A percentile compares a stretch with the other conserved stretches of the same genome.
These are phyloP conservation scores for Coemansia sp. DNA, from an alignment of 192 early-diverging fungal species.

Conservation along the genomic window DNA sequence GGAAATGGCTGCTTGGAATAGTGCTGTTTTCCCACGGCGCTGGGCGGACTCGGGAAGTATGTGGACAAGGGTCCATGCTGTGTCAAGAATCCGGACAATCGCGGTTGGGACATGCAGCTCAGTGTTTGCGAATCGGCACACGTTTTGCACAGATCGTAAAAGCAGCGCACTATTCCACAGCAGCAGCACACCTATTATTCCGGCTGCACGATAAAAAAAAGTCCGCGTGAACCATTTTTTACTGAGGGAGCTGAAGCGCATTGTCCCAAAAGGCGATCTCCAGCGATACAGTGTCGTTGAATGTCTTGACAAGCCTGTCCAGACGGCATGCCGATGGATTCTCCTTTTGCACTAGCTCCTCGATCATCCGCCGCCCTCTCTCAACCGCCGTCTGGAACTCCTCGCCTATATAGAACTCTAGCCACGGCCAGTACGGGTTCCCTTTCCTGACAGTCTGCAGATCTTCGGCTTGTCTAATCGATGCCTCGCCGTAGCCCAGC, in stretches of 20 bases:
- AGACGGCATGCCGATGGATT: constrained; percentile 59
- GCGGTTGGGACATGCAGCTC: too few relatives aligned
- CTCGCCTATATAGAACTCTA: constrained; percentile 66
- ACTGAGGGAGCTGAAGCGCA: constrained; percentile 17
- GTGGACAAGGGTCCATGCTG: too few relatives aligned
- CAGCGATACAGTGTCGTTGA: constrained; percentile 68
- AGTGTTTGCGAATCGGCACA: too few relatives aligned
- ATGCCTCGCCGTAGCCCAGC: constrained; percentile 84
- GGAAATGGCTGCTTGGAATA: too few relatives aligned
- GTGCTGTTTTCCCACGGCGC: too few relatives aligned
- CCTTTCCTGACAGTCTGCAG: constrained; percentile 67
- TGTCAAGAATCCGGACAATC: too few relatives aligned
- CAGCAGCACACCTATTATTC: too few relatives aligned
- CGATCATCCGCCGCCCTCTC: constrained; percentile 58
- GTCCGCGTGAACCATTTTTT: neutral
- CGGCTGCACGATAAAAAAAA: too few relatives aligned
- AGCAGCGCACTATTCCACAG: too few relatives aligned
- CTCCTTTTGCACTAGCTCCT: constrained; percentile 18
- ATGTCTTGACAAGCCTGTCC: constrained; percentile 65
- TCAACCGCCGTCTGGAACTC: constrained; percentile 70
- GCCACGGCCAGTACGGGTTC: constrained; percentile 87
- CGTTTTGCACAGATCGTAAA: too few relatives aligned
- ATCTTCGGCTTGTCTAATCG: constrained; percentile 62
- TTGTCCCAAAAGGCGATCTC: constrained; percentile 79
- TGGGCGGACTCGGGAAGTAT: too few relatives aligned